These are phyloP conservation scores for Withania somnifera DNA, from an alignment of 305 asterid genomes.

Conservation along the genomic window DNA sequence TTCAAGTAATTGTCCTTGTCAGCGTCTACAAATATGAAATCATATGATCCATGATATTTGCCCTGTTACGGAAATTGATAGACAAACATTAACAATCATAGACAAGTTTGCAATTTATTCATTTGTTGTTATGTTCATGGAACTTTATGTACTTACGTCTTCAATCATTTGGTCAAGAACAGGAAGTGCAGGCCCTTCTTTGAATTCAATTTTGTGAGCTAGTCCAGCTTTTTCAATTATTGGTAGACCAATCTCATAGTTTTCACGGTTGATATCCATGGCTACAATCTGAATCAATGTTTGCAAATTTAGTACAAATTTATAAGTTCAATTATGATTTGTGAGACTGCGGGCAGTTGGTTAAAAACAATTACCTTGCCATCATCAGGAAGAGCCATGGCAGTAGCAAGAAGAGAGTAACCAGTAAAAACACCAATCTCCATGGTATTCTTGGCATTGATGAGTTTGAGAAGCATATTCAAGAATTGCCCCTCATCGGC, in stretches of 20 bases:
- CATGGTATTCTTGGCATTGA: constrained; percentile 26
- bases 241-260: constrained; percentile 20
- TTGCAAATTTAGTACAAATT: neutral
- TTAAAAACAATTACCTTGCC: constrained; percentile 12
- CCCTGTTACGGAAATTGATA: neutral
- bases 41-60: constrained; percentile 12
- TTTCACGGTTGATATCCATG: constrained; percentile 16
- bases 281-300: constrained; percentile 17
- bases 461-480: constrained; percentile 21
- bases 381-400: constrained; percentile 26
- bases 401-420: constrained; percentile 24
- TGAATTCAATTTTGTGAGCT: constrained; percentile 20
- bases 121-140: neutral
- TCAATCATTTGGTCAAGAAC: constrained; percentile 20
- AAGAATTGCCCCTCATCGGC: constrained; percentile 28
- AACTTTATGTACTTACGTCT: constrained; percentile 4
- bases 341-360: no score
- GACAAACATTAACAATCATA: neutral
- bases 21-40: constrained; percentile 20
- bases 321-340: neutral
- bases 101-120: neutral
- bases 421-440: constrained; percentile 31
- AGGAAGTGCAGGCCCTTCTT: constrained; percentile 82
- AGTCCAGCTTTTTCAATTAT: constrained; percentile 14
- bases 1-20: constrained; percentile 20